Evolutionary conservation across 2,329 filamentous ascomycete genomes (phyloP).

Genomic region (Aotearoamyces nothofagi): DNA sequence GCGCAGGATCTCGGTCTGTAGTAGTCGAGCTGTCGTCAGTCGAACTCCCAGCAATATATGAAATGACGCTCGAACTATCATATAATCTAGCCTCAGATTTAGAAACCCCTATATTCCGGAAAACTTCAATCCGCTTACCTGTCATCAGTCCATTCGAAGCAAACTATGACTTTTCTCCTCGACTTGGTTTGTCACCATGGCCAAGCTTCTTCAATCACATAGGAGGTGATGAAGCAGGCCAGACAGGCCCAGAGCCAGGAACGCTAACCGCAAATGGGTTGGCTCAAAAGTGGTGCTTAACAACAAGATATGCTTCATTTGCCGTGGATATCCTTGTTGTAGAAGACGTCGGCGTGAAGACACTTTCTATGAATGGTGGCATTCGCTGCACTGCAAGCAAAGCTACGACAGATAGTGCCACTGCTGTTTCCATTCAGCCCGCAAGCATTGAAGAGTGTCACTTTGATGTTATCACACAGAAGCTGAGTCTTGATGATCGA

Average conservation of each 20-base stretch:
- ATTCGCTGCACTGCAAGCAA: constrained; percentile 39
- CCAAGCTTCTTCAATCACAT: constrained; percentile 64
- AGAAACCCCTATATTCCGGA: constrained; percentile 68
- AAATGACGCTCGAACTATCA: constrained; percentile 55
- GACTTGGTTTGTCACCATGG: constrained; percentile 66
- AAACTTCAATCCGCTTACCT: constrained; percentile 49
- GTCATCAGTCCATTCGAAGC: constrained; percentile 80
- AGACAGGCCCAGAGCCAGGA: constrained; percentile 4
- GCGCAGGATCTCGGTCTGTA: constrained; percentile 26
- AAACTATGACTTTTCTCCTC: constrained; percentile 74
- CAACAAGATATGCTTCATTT: constrained; percentile 62
- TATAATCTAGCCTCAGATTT: constrained; percentile 72
- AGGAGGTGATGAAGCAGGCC: constrained; percentile 19
- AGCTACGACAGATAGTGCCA: constrained; percentile 19
- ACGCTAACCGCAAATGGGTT: constrained; percentile 47
- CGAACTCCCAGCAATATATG: constrained; percentile 38
- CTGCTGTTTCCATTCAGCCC: constrained; percentile 34
- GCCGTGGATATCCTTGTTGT: constrained; percentile 46
- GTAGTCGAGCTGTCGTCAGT: constrained; percentile 34
- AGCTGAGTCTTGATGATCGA: constrained; percentile 68
- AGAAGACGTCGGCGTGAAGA: constrained; percentile 47
- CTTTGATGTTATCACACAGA: constrained; percentile 63
- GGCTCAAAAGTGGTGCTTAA: constrained; percentile 66
- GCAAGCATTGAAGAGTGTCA: constrained; percentile 56
- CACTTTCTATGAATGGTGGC: constrained; percentile 44